Evolutionary conservation across 352 stramenopile genomes (phyloP).

Genomic region (Hyaloperonospora brassicae): DNA sequence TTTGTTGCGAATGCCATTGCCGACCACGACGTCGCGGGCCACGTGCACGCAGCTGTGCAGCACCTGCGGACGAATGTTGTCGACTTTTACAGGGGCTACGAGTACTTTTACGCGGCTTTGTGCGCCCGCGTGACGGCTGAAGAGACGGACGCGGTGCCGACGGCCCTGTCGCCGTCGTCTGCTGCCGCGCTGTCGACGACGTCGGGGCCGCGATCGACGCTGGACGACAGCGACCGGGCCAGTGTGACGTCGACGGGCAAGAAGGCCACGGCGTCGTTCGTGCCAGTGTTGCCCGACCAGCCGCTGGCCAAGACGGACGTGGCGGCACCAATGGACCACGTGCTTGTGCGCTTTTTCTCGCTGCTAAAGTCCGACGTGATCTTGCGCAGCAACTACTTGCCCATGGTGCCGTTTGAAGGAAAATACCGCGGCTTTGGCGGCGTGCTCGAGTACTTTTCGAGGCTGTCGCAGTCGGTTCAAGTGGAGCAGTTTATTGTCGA

Average conservation of each 20-base stretch:
- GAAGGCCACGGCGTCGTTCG: conserved; percentile 41
- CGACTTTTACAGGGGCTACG: conserved; percentile 74
- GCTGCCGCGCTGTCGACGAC: conserved; percentile 4
- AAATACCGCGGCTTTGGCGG: conserved; percentile 72
- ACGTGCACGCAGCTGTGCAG: conserved; percentile 23
- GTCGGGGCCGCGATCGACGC: background rate
- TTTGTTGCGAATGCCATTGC: conserved; percentile 53
- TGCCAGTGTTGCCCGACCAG: conserved; percentile 44
- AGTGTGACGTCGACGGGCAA: conserved; percentile 26
- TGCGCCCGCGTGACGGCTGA: conserved; percentile 46
- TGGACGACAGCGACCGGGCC: conserved; percentile 23
- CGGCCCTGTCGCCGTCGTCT: conserved; percentile 9
- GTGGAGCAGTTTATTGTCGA: conserved; percentile 76
- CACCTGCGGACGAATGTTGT: conserved; percentile 39
- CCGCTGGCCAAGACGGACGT: conserved; percentile 43
- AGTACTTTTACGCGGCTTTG: conserved; percentile 59
- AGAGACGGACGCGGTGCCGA: conserved; percentile 10
- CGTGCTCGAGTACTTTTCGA: conserved; percentile 72
- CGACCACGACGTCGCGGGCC: conserved; percentile 39
- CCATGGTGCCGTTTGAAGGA: conserved; percentile 85
- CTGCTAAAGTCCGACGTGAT: conserved; percentile 70
- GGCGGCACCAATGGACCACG: conserved; percentile 45
- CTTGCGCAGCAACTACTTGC: conserved; percentile 78
- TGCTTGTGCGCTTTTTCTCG: conserved; percentile 68
- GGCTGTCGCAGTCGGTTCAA: conserved; percentile 55